Base-by-base conservation (phyloP, 73 alveolate genomes). In the Paramecium octaurelia region DNA sequence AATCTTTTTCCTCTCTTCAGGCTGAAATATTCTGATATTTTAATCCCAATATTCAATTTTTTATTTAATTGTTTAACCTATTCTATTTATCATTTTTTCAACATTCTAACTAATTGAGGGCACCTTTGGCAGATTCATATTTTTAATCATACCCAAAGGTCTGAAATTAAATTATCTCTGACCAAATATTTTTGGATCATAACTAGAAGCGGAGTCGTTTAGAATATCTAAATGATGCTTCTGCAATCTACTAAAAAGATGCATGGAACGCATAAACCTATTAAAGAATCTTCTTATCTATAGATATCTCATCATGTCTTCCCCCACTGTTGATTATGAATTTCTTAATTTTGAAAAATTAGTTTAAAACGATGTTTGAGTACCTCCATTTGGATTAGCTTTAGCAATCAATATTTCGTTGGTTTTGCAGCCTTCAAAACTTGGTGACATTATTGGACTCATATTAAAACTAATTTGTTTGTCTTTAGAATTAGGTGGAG, bases 401-500 rank as follows among this genome's bases (percentile, higher is more conserved):
- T 75, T 75, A 5, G 16, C 64, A 12, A 75, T 29, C n/a, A 75
- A 8, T 11, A 75, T 75, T 23, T 75, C 69, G 4, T 38, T 75
- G 8, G 58, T 42, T 8, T 42, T 75, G 38, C 58, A 20, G 0
- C 69, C 69, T 18, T 29, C 88, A 38, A 9, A 38, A 75, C 46
- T 64, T 8, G 84, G 58, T 35, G 88, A 42, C 27, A 42, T 38
- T 8, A 75, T 75, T 14, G 88, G 88, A 64, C 84, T 64, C 11
- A 75, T 35, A 14, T 6, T 16, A 38, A 75, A 75, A 75, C 60
- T 35, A 4, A 42, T 21, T 38, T 38, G 21, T 38, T 75, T 9
- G 16, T 75, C 88, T 36, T 75, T 75, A 35, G 88, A 75, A 42
- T 75, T 75, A 35, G 88, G 88, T 75, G 88, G 88, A 4, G 88